These are phyloP conservation scores for Dactylorhiza incarnata DNA, from an alignment of 106 monocot genomes.

Conservation along the genomic window DNA sequence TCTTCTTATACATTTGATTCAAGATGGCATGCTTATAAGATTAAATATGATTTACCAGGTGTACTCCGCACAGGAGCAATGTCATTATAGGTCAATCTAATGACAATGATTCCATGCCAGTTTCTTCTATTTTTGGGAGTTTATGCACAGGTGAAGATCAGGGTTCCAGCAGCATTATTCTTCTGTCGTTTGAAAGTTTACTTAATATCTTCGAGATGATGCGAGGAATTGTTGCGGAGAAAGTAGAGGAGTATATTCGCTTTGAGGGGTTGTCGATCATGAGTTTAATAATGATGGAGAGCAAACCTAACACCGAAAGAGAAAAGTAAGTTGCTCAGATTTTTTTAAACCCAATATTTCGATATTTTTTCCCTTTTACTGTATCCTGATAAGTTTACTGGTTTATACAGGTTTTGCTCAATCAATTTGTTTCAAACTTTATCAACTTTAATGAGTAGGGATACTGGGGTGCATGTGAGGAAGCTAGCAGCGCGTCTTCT, in stretches of 20 bases:
- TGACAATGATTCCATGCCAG: neutral
- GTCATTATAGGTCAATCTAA: slow-evolving; percentile 26
- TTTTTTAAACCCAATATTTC: neutral
- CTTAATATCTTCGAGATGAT: slow-evolving; percentile 25
- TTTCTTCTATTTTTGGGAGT: slow-evolving; percentile 15
- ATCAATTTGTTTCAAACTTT: slow-evolving; percentile 32
- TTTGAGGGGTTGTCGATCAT: slow-evolving; percentile 45
- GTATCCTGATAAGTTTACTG: slow-evolving; percentile 7
- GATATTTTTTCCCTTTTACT: slow-evolving; percentile 9
- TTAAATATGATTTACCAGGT: slow-evolving; percentile 71
- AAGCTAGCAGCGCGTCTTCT: slow-evolving; percentile 63
- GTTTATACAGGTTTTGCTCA: slow-evolving; percentile 42
- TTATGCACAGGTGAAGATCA: slow-evolving; percentile 7
- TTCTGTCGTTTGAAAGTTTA: slow-evolving; percentile 30
- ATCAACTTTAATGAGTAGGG: slow-evolving; percentile 39
- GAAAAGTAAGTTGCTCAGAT: slow-evolving; percentile 28
- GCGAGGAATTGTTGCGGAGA: slow-evolving; percentile 18
- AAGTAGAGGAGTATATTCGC: slow-evolving; percentile 19
- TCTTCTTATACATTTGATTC: slow-evolving; percentile 1
- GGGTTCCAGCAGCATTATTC: slow-evolving; percentile 2
- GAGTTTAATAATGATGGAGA: slow-evolving; percentile 46
- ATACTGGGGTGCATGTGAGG: slow-evolving; percentile 35
- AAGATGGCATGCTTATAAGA: slow-evolving; percentile 43
- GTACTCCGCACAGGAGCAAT: slow-evolving; percentile 63
- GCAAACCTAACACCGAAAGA: slow-evolving; percentile 28